Conservation (phyloP, 768 basidiomycete species). For the Aureoboletus auriporus region DNA sequence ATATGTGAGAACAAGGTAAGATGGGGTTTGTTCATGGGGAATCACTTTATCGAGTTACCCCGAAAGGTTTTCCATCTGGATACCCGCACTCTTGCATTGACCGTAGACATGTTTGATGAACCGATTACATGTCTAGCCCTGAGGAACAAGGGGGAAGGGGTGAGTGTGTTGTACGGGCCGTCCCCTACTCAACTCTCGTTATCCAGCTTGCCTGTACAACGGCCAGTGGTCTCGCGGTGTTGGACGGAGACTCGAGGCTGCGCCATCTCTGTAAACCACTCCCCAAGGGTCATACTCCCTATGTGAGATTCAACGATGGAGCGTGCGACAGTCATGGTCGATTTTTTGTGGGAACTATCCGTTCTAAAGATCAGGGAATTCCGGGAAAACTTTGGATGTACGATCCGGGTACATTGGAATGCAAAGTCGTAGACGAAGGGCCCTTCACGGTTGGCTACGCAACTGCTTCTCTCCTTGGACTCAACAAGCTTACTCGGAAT, state of each 20-base stretch:
- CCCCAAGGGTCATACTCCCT: constrained; percentile 34
- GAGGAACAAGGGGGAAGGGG: constrained; percentile 35
- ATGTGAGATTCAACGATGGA: constrained; percentile 68
- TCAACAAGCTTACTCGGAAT: neutral
- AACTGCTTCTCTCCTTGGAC: constrained; percentile 4
- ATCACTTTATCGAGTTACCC: neutral
- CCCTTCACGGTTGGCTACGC: constrained; percentile 54
- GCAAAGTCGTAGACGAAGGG: constrained; percentile 53
- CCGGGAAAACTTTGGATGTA: constrained; percentile 58
- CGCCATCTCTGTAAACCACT: constrained; percentile 53
- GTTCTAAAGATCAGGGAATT: constrained; percentile 43
- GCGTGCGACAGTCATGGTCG: constrained; percentile 62
- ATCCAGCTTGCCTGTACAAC: constrained; percentile 18
- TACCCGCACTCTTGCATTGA: constrained; percentile 35
- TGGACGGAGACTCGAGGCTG: constrained; percentile 32
- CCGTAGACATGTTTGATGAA: constrained; percentile 48
- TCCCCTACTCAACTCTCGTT: neutral
- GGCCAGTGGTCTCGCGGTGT: constrained; percentile 19
- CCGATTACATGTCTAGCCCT: constrained; percentile 57
- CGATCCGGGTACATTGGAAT: constrained; percentile 46
- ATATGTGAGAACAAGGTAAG: constrained; percentile 33
- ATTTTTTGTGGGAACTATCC: constrained; percentile 64
- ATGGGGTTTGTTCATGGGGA: neutral
- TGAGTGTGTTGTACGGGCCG: neutral
- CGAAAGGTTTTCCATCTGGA: constrained; percentile 35